Evolutionary conservation across 177 flowering plant genomes (phyloP), one percentile per base, ranked within the genome.

Genomic region (Tripterygium wilfordii): DNA sequence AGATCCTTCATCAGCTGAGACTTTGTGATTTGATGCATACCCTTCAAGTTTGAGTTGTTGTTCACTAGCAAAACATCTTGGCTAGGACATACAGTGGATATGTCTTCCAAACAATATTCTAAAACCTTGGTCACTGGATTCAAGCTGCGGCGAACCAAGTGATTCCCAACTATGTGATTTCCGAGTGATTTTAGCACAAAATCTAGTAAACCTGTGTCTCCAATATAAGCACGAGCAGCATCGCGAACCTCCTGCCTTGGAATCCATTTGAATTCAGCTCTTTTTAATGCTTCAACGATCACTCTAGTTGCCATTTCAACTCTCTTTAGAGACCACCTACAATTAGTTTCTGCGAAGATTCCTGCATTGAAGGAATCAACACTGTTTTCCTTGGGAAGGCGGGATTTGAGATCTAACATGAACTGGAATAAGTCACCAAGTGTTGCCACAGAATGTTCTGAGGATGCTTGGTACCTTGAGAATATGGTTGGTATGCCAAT

Each of bases 61-160:
- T 12, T 12, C 7, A 30, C 12, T 25, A 32, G 26, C 29, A 59
- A 32, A 10, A 57, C 54, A 41, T 63, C 74, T 40, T 62, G 70
- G 30, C 53, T 40, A 7, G 63, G 67, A 8, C 52, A 61, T 17
- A 51, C 45, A 49, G 45, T 50, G 5, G 87, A 78, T 5, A 83
- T 51, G 40, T 85, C 95, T 49, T 89, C 85, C 50, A 94, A 58
- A 66, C 95, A 81, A 49, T 89, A 94, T 38, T 94, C 97, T 8
- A 94, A 56, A 7, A 94, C 96, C 64, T 87, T 94, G 7, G 97
- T 94, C 40, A 89, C 90, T 1, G 97, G 99, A 57, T 94, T 94
- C 27, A 87, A 48, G 48, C 89, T 68, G 0, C 99, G 78, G 3
- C 92, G 81, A 21, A 94, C 92, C 33, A 89, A 41, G 40, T 79